phyloP scores from a whole-genome alignment of 441 rosid genomes.

The Eutrema salsugineum region DNA sequence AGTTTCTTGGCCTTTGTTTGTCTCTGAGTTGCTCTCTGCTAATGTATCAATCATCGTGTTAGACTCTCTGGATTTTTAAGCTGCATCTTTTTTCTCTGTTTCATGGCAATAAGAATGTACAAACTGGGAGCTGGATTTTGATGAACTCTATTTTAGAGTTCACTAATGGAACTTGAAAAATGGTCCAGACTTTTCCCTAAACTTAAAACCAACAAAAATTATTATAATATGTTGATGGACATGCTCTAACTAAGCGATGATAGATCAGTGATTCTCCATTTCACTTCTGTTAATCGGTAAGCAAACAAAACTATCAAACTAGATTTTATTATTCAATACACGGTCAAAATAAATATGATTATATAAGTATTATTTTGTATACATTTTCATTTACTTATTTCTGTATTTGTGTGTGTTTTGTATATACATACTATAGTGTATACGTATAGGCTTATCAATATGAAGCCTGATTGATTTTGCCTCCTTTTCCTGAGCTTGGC shows the following conservation, averaged over 20 bases:
- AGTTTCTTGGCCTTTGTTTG: no score
- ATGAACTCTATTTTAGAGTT: no score
- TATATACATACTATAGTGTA: not conserved
- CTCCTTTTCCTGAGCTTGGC: conserved; percentile 19
- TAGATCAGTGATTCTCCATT: not conserved
- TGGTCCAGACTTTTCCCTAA: no score
- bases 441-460: not conserved
- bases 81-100: no score
- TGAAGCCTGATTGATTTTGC: conserved; percentile 1
- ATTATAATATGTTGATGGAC: no score
- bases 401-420: not conserved
- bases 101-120: no score
- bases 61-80: no score
- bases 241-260: not conserved
- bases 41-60: no score
- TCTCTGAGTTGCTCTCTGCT: no score
- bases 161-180: no score
- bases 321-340: not conserved
- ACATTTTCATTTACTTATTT: not conserved
- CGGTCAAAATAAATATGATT: not conserved
- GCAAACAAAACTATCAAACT: not conserved
- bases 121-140: no score
- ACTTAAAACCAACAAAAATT: no score
- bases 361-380: not conserved
- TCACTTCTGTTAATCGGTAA: not conserved